Evolutionary conservation across 1,284 basidiomycete genomes (phyloP), one percentile per base, ranked within the genome.

Genomic region (Apiotrichum gamsii): DNA sequence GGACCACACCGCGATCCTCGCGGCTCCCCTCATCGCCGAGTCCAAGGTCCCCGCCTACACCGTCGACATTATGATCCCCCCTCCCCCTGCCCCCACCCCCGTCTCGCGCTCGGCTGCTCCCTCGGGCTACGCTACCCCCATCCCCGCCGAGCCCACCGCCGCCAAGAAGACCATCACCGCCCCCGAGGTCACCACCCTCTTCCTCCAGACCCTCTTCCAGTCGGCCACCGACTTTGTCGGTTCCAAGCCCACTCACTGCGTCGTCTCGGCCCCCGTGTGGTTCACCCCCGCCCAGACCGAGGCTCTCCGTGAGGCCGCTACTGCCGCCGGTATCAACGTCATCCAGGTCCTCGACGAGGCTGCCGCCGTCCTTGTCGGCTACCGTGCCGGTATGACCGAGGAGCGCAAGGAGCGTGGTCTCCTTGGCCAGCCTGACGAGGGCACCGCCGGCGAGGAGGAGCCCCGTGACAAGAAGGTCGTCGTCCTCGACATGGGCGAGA

Each of bases 211-310:
- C 4, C 82, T 98, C 29, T 77, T 91, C 57, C 76, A 84, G 57
- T 93, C 89, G 30, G 95, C 94, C 8, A 81, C 85, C 65, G 91
- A 94, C 70, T 98, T 95, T 74, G 79, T 98, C 20, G 94, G 94
- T 8, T 70, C 72, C 47, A 83, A 82, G 60, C 80, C 82, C 25
- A 77, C 82, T 44, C 88, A 87, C 45, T 86, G 87, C 20, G 91
- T 97, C 52, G 80, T 98, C 62, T 83, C 83, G 47, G 80, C 88
- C 10, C 90, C 93, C 9, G 73, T 81, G 0, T 85, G 79, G 75
- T 94, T 89, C 72, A 78, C 80, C 31, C 75, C 80, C 14, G 70
- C 70, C 6, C 88, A 91, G 73, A 80, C 80, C 55, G 77, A 77
- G 5, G 89, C 88, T 0, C 75, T 95, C 32, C 77, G 80, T 55